Evolutionary conservation across 306 rosid genomes (phyloP).

Genomic region (Acacia crassicarpa): DNA sequence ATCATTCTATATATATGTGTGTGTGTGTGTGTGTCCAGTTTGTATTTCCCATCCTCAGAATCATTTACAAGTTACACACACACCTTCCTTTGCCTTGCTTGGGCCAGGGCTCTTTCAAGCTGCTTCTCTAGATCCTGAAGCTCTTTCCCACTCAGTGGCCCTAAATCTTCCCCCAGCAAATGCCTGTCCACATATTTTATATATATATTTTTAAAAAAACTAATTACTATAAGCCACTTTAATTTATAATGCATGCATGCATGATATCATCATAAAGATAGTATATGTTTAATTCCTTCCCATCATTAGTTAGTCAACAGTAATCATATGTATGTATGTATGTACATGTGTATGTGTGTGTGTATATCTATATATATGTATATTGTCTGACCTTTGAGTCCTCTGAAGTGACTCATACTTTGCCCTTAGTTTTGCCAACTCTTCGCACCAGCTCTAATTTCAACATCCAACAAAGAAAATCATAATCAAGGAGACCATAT

Average conservation of each 20-base stretch:
- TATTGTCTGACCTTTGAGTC: constrained; percentile 65
- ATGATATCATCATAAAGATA: background rate
- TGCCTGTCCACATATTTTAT: constrained; percentile 45
- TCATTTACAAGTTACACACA: background rate
- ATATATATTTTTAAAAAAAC: no score
- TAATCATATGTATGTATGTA: no score
- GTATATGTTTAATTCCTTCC: background rate
- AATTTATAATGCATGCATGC: no score
- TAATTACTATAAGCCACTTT: background rate
- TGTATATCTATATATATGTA: no score
- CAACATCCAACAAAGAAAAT: background rate
- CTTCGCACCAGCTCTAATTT: constrained; percentile 81
- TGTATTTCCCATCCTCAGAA: no score
- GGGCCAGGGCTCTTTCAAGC: constrained; percentile 83
- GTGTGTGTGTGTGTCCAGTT: no score
- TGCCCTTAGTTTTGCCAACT: constrained; percentile 65
- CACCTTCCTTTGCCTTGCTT: constrained; percentile 87
- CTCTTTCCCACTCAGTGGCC: constrained; percentile 83
- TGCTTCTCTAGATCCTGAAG: constrained; percentile 87
- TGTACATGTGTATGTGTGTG: no score
- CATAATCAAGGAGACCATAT: background rate
- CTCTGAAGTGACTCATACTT: constrained; percentile 81
- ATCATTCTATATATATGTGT: no score
- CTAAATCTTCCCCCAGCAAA: constrained; percentile 98
- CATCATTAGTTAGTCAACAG: no score